Evolutionary conservation across 208 protist genomes (phyloP), one percentile per base, ranked within the genome.

Genomic region (Borovskyia barvae): DNA sequence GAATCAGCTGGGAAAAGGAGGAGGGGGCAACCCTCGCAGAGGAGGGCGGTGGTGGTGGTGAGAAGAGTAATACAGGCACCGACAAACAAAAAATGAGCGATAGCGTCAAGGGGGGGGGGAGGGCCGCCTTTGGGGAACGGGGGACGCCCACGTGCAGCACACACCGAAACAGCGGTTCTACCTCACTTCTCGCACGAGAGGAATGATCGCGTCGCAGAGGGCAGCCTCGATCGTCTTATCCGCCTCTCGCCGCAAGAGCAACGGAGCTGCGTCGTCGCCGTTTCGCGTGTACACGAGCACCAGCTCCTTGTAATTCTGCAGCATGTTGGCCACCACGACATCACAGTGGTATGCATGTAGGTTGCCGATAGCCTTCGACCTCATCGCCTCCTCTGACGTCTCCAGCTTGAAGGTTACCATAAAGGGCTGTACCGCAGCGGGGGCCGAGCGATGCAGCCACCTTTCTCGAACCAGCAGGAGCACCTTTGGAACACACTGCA

Each of bases 401-500:
- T 94, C 85, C 19, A 94, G 73, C 65, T 94, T 94, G 60, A 94
- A 94, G 12, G 80, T 80, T 25, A 93, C 76, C 11, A 85, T 45
- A 37, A 75, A 87, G 14, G 77, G 70, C 33, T 66, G 61, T 15
- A 37, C 41, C 32, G 58, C 41, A 28, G 24, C 42, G 24, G 53
- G 51, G 3, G 36, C 12, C 43, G 39, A 42, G 37, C 77, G 77
- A 47, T 48, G 66, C 56, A 87, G 75, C 80, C 81, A 92, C 26
- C 71, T 40, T 24, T 75, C 51, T 25, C 75, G 79, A 29, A 89
- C 65, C 5, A 84, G 48, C 15, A 60, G 61, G 2, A 94, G 66
- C 49, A 79, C 40, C 58, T 94, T 94, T 11, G 88, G 88, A 39
- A 94, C 85, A 43, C 63, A 77, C 25, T 75, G 71, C 6, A 94